Conservation (phyloP, 768 basidiomycete species). For the Steccherinum ochraceum region DNA sequence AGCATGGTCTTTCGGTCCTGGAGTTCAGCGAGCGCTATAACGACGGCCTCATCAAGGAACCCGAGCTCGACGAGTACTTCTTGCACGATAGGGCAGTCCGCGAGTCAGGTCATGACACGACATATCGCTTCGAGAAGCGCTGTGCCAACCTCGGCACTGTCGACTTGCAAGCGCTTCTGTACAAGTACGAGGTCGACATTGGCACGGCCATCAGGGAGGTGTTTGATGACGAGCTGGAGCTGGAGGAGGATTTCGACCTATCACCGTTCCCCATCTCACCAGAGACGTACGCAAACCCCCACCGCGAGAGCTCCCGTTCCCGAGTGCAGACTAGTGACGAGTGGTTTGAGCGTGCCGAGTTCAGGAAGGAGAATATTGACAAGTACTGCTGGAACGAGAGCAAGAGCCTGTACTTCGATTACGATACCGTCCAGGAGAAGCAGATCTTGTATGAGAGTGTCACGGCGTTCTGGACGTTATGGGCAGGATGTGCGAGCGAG, state of each 20-base stretch:
- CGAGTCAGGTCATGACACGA: slow-evolving; percentile 94
- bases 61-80: slow-evolving; percentile 94
- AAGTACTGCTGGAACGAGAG: slow-evolving; percentile 96
- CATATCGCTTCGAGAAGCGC: slow-evolving; percentile 95
- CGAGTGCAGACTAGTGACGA: slow-evolving; percentile 72
- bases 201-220: slow-evolving; percentile 96
- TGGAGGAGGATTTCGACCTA: slow-evolving; percentile 89
- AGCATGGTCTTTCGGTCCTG: slow-evolving; percentile 87
- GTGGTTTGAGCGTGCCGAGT: slow-evolving; percentile 90
- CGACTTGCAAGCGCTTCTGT: slow-evolving; percentile 90
- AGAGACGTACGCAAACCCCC: slow-evolving; percentile 59
- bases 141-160: slow-evolving; percentile 96
- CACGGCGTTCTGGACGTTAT: slow-evolving; percentile 94
- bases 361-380: slow-evolving; percentile 81
- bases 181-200: slow-evolving; percentile 98
- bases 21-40: slow-evolving; percentile 98
- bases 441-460: slow-evolving; percentile 95
- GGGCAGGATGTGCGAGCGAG: slow-evolving; percentile 97
- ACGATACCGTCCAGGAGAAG: slow-evolving; percentile 86
- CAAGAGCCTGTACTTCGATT: slow-evolving; percentile 92
- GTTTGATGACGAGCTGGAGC: slow-evolving; percentile 85
- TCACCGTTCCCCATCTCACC: slow-evolving; percentile 86
- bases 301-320: slow-evolving; percentile 51
- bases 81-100: slow-evolving; percentile 94
- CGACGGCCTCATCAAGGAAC: slow-evolving; percentile 74